Evolutionary conservation across 768 basidiomycete genomes (phyloP).

Genomic region (Psilocybe cubensis): DNA sequence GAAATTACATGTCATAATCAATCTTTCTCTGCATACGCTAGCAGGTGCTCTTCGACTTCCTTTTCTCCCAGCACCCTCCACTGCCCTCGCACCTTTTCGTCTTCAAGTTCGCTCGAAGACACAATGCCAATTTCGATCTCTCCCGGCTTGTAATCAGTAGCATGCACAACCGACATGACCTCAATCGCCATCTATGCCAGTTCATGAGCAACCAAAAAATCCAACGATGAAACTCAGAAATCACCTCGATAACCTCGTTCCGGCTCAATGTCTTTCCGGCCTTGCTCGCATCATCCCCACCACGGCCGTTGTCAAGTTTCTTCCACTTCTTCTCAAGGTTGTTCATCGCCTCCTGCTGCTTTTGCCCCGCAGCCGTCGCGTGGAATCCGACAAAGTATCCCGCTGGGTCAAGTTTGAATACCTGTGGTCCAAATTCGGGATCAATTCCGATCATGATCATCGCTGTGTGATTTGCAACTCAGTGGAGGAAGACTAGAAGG

Average conservation of each 20-base stretch:
- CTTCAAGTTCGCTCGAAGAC: conserved; percentile 75
- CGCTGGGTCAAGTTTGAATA: conserved; percentile 98
- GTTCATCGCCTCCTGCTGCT: conserved; percentile 99
- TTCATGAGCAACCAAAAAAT: neutral
- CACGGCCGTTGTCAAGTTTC: conserved; percentile 78
- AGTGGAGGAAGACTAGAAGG: neutral
- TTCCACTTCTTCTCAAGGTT: conserved; percentile 99
- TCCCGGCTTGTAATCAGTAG: conserved; percentile 93
- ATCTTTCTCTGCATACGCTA: conserved; percentile 91
- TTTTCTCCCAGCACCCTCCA: conserved; percentile 81
- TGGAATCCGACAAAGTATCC: conserved; percentile 99
- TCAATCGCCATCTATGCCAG: conserved; percentile 84
- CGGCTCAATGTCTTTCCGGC: conserved; percentile 77
- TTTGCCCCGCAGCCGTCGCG: conserved; percentile 94
- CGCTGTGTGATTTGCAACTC: conserved; percentile 48
- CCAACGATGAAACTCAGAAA: conserved; percentile 22
- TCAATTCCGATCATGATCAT: conserved; percentile 97
- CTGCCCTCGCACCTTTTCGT: conserved; percentile 66
- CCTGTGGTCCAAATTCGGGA: conserved; percentile 90
- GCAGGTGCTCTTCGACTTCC: conserved; percentile 79
- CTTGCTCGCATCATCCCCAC: conserved; percentile 76
- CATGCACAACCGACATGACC: conserved; percentile 90
- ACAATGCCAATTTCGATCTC: conserved; percentile 98
- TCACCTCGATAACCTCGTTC: conserved; percentile 88
- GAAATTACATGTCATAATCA: neutral